phyloP scores from a whole-genome alignment of 169 alveolate genomes.

The Plasmodium coatneyi region DNA sequence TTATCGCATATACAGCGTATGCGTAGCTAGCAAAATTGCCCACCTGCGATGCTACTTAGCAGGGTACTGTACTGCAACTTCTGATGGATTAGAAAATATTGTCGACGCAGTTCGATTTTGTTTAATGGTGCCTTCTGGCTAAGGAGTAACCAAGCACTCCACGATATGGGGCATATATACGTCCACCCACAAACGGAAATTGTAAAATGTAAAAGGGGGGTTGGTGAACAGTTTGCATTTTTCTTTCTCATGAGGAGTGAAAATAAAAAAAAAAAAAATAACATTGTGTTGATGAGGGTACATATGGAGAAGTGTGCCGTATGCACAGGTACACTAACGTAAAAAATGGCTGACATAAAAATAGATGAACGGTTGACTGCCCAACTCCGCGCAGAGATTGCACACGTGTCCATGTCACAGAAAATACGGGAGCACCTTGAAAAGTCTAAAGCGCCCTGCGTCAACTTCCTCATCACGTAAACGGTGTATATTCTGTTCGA shows the following conservation, averaged over 20 bases:
- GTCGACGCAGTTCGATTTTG: background rate
- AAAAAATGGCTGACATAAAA: background rate
- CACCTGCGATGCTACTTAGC: background rate
- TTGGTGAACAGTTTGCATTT: background rate
- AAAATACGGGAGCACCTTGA: constrained; percentile 43
- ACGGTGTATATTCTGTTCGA: constrained; percentile 35
- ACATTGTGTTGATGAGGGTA: background rate
- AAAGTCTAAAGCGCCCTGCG: background rate
- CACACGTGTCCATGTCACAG: background rate
- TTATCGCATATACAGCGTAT: background rate
- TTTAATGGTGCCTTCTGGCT: background rate
- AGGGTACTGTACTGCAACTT: background rate
- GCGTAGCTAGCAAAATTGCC: background rate
- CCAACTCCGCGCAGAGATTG: background rate
- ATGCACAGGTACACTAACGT: background rate
- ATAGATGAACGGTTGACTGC: background rate
- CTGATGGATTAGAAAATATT: background rate
- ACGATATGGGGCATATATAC: background rate
- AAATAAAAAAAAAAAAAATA: too few species aligned
- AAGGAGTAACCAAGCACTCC: background rate
- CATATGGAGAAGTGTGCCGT: background rate
- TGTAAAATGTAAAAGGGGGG: background rate
- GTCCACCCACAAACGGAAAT: background rate
- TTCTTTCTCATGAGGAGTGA: background rate
- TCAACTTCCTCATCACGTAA: constrained; percentile 18